phyloP scores from a whole-genome alignment of 805 yeast species.

The Candida hungchunana region DNA sequence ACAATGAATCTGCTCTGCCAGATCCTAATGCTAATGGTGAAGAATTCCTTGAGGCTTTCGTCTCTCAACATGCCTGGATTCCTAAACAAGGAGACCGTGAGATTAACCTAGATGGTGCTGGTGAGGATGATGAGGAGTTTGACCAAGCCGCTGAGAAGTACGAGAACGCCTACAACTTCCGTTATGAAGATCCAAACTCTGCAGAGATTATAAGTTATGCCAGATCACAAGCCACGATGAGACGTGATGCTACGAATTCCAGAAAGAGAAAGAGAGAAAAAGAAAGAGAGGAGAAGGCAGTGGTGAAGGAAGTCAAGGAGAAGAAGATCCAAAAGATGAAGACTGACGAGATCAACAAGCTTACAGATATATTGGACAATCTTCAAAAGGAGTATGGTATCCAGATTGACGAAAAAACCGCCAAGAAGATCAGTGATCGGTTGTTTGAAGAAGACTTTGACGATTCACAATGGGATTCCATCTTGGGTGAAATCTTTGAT shows the following conservation, averaged over 20 bases:
- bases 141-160: slow-evolving; percentile 89
- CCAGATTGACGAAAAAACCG: slow-evolving; percentile 50
- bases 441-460: slow-evolving; percentile 85
- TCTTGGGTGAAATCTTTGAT: slow-evolving; percentile 79
- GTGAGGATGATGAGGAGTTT: slow-evolving; percentile 72
- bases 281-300: slow-evolving; percentile 49
- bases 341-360: slow-evolving; percentile 69
- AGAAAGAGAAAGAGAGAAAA: slow-evolving; percentile 82
- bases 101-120: slow-evolving; percentile 42
- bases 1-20: slow-evolving; percentile 50
- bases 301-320: slow-evolving; percentile 51
- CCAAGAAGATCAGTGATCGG: slow-evolving; percentile 66
- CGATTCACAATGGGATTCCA: slow-evolving; percentile 85
- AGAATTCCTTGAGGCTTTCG: slow-evolving; percentile 67
- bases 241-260: slow-evolving; percentile 65
- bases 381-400: slow-evolving; percentile 40
- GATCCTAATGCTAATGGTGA: slow-evolving; percentile 60
- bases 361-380: slow-evolving; percentile 56
- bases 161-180: slow-evolving; percentile 90
- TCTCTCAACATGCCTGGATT: slow-evolving; percentile 84
- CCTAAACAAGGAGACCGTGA: slow-evolving; percentile 64
- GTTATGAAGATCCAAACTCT: slow-evolving; percentile 88
- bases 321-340: slow-evolving; percentile 66
- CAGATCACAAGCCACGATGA: slow-evolving; percentile 85
- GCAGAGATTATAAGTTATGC: slow-evolving; percentile 93